Percentiles rank a stretch among this genome's conserved stretches.
Conservation (phyloP, 352 stramenopile species). For the Vaucheria bursata region DNA sequence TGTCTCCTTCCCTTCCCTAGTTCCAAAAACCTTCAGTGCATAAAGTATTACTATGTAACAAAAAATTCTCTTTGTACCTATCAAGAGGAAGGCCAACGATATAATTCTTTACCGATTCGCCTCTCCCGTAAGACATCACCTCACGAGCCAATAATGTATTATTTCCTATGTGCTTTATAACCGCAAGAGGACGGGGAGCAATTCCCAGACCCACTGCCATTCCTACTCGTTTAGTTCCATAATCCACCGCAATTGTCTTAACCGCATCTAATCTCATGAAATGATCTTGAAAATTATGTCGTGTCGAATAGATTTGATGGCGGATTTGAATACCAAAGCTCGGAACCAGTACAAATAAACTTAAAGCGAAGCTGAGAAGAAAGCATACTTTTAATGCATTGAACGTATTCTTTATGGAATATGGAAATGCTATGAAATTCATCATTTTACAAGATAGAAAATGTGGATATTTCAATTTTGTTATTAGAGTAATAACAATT, state of each 20-base stretch:
- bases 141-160: constrained; percentile 20
- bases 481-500: too few species aligned
- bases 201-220: constrained; percentile 39
- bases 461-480: too few species aligned
- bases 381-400: too few species aligned
- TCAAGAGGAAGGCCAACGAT: constrained; percentile 39
- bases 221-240: constrained; percentile 29
- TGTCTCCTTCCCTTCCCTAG: constrained; percentile 39
- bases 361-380: too few species aligned
- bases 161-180: constrained; percentile 24
- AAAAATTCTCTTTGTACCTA: constrained; percentile 7
- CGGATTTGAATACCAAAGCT: too few species aligned
- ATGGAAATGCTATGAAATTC: too few species aligned
- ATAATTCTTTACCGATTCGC: constrained; percentile 34
- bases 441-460: too few species aligned
- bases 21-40: neutral
- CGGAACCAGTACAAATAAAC: too few species aligned
- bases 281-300: too few species aligned
- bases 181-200: constrained; percentile 20
- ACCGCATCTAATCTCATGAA: too few species aligned
- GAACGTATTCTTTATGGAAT: too few species aligned
- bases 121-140: constrained; percentile 24
- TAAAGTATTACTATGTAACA: neutral
- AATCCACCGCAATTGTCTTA: constrained; percentile 40
- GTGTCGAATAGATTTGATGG: too few species aligned